phyloP scores from a whole-genome alignment of 73 alveolate species.

The Diophrys sp. region DNA sequence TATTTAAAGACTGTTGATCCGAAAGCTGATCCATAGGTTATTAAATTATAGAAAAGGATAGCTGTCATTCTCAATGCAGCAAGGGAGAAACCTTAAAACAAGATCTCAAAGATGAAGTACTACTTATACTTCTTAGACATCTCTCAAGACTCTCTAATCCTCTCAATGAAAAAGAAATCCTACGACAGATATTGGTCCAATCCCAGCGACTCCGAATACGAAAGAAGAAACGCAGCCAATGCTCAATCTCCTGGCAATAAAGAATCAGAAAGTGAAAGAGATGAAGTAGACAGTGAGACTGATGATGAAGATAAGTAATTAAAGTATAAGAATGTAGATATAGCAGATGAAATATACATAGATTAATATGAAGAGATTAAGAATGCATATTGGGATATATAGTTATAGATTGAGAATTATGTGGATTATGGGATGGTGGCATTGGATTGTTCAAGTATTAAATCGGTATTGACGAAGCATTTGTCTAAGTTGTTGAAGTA shows the following conservation, averaged over 20 bases:
- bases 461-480: too few species aligned
- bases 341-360: too few species aligned
- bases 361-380: too few species aligned
- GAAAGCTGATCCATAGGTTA: slow-evolving; percentile 28
- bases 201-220: slow-evolving; percentile 19
- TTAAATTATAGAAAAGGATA: slow-evolving; percentile 17
- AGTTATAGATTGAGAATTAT: too few species aligned
- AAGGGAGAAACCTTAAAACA: slow-evolving; percentile 41
- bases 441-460: too few species aligned
- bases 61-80: slow-evolving; percentile 35
- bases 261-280: neutral
- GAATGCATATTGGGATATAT: too few species aligned
- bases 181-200: slow-evolving; percentile 39
- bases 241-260: neutral
- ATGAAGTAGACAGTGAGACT: too few species aligned
- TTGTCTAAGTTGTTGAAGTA: too few species aligned
- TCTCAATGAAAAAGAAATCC: slow-evolving; percentile 39
- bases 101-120: slow-evolving; percentile 22
- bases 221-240: neutral
- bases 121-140: slow-evolving; percentile 29
- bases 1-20: slow-evolving; percentile 38
- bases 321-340: too few species aligned
- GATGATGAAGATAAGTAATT: too few species aligned
- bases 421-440: too few species aligned
- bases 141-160: slow-evolving; percentile 20